phyloP scores from a whole-genome alignment of 2,329 filamentous ascomycete genomes.

The Aspergillus floridensis region DNA sequence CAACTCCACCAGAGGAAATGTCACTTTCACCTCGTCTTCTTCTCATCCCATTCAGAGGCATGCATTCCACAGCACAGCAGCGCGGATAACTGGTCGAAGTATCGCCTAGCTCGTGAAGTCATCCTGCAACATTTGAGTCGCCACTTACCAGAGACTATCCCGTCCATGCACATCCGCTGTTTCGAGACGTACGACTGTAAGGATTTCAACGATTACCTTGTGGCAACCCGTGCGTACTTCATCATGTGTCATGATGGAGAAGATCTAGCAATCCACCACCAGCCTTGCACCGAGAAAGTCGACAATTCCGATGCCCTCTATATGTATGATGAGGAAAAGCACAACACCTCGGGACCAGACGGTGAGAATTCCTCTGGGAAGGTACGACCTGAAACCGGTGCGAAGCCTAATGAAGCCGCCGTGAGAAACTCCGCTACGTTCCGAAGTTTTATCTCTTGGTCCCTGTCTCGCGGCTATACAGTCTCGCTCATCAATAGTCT shows the following conservation, averaged over 20 bases:
- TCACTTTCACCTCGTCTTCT: slow-evolving; percentile 70
- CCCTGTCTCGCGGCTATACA: slow-evolving; percentile 58
- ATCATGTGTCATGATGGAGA: slow-evolving; percentile 66
- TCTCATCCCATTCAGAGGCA: slow-evolving; percentile 52
- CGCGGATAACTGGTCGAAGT: slow-evolving; percentile 48
- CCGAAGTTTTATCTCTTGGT: slow-evolving; percentile 49
- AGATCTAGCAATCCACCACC: neutral
- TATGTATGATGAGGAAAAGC: slow-evolving; percentile 3
- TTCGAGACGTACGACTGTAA: slow-evolving; percentile 31
- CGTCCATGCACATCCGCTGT: slow-evolving; percentile 31
- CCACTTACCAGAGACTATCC: slow-evolving; percentile 41
- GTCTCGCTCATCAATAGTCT: slow-evolving; percentile 63
- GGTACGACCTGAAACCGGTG: neutral
- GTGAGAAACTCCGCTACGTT: too few relatives aligned
- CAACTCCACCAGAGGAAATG: slow-evolving; percentile 63
- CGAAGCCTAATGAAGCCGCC: slow-evolving; percentile 19
- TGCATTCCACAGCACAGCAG: slow-evolving; percentile 52
- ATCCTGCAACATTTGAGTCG: slow-evolving; percentile 62
- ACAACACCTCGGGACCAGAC: neutral
- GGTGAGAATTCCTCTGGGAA: neutral
- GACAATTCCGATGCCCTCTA: neutral
- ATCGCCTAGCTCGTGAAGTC: slow-evolving; percentile 60
- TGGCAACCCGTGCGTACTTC: slow-evolving; percentile 59
- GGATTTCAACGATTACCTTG: slow-evolving; percentile 57
- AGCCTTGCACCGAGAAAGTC: neutral